Conservation (phyloP, 257 asterid genomes). For the Coffea eugenioides region DNA sequence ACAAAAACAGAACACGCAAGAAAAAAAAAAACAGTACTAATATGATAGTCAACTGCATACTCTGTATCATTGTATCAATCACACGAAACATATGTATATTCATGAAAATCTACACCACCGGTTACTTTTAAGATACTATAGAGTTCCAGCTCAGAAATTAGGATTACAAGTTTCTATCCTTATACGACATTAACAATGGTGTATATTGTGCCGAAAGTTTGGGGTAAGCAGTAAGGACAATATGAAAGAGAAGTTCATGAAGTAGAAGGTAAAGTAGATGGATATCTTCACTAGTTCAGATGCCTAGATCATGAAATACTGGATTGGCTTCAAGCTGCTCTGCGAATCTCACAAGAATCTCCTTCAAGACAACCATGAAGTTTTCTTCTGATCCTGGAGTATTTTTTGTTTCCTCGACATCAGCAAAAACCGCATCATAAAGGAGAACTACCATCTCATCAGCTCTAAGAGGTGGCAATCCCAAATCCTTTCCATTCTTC, state of each 20-base stretch:
- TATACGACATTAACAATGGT: background rate
- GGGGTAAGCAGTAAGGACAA: background rate
- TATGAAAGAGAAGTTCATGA: background rate
- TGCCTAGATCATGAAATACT: conserved; percentile 37
- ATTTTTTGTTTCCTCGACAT: conserved; percentile 22
- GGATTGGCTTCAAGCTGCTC: conserved; percentile 55
- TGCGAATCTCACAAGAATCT: conserved; percentile 48
- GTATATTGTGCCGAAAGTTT: background rate
- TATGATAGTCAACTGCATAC: background rate
- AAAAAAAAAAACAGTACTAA: background rate
- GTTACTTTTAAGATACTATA: background rate
- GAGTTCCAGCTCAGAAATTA: background rate
- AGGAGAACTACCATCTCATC: conserved; percentile 44
- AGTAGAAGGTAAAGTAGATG: background rate
- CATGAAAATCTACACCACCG: background rate
- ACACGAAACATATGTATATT: background rate
- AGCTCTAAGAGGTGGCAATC: conserved; percentile 45
- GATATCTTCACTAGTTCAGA: conserved; percentile 1
- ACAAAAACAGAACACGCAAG: background rate
- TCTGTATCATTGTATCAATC: background rate
- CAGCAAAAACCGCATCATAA: conserved; percentile 38
- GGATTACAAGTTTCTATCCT: background rate
- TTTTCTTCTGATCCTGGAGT: conserved; percentile 26
- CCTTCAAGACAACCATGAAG: conserved; percentile 30
- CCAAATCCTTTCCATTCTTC: conserved; percentile 38